Base-by-base conservation (phyloP, 768 basidiomycete species). In the Mycena leptocephala region DNA sequence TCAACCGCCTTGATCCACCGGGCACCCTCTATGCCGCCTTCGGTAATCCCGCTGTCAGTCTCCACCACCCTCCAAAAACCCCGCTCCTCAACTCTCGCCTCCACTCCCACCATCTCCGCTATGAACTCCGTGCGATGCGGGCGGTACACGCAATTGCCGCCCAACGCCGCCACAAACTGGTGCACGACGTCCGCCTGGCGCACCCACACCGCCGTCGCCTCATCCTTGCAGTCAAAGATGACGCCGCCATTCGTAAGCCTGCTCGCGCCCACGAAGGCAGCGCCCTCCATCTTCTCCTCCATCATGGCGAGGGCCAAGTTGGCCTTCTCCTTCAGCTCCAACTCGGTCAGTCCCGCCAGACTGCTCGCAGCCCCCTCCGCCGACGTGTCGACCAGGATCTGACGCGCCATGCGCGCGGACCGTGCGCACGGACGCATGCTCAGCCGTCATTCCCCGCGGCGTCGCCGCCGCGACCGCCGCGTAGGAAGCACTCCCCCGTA, bases 201-300 rank as follows among this genome's bases (percentile, higher is more conserved):
- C 5, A 69, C 7, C 67, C 67, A 69, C 5, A 6, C 10, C 37
- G 35, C 67, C 4, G 43, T 59, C 39, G 18, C 28, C 22, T 71
- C 70, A 24, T 71, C 59, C 32, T 48, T 53, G 58, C 70, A 71
- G 33, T 48, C 70, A n/a, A 71, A 62, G 20, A 71, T 28, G 5
- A 71, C 70, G 18, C 61, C 70, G 2, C 70, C 70, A 22, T 55
- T 72, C 20, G 14, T 1, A 1, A 72, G 20, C 35, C 32, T 72
- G 16, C 26, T n/a, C 18, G 61, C 70, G 9, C 70, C 70, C 2
- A 55, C 70, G 30, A 72, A 72, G 0, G 48, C 24, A 0, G 70
- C 70, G 0, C 70, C 70, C 13, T 62, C 70, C 46, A 35, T 26
- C 51, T 72, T 72, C 18, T 2, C 18, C 18, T 1, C 22, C 70